Evolutionary conservation across 78 protist genomes (phyloP).

Genomic region (Dictyostelium purpureum): DNA sequence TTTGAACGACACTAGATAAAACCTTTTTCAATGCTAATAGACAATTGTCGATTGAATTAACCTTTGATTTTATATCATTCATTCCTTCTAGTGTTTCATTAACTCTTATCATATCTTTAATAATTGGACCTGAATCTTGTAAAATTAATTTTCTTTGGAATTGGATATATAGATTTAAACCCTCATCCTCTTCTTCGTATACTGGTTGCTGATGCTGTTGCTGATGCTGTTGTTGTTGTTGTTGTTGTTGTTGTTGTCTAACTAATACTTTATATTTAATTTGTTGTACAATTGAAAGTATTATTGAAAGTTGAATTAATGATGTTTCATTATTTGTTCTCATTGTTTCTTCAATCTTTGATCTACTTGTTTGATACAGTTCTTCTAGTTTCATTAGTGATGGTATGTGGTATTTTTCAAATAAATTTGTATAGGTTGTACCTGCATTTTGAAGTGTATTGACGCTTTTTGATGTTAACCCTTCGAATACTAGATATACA

Average conservation of each 20-base stretch:
- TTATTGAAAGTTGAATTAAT: slow-evolving; percentile 3
- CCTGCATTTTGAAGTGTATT: not conserved
- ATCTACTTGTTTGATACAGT: slow-evolving; percentile 32
- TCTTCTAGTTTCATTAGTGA: slow-evolving; percentile 56
- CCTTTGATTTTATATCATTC: slow-evolving; percentile 1
- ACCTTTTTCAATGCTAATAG: slow-evolving; percentile 13
- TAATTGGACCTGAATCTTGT: not conserved
- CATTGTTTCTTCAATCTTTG: slow-evolving; percentile 23
- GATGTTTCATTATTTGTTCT: slow-evolving; percentile 16
- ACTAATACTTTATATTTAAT: not conserved
- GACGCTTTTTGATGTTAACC: not conserved
- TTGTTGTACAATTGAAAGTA: slow-evolving; percentile 42
- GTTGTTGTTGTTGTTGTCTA: not conserved
- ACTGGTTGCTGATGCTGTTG: too few species aligned
- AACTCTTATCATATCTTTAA: slow-evolving; percentile 38
- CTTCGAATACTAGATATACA: slow-evolving; percentile 33
- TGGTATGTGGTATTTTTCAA: slow-evolving; percentile 42
- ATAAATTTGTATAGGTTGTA: not conserved
- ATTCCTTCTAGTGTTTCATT: not conserved
- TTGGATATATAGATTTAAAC: not conserved
- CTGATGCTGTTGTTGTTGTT: not conserved
- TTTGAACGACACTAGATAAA: slow-evolving; percentile 8
- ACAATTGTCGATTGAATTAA: slow-evolving; percentile 30
- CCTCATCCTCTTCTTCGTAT: slow-evolving; percentile 47
- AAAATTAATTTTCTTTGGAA: slow-evolving; percentile 14